These are phyloP conservation scores for Flaveria ramosissima DNA, from an alignment of 129 eudicot genomes.

Conservation along the genomic window DNA sequence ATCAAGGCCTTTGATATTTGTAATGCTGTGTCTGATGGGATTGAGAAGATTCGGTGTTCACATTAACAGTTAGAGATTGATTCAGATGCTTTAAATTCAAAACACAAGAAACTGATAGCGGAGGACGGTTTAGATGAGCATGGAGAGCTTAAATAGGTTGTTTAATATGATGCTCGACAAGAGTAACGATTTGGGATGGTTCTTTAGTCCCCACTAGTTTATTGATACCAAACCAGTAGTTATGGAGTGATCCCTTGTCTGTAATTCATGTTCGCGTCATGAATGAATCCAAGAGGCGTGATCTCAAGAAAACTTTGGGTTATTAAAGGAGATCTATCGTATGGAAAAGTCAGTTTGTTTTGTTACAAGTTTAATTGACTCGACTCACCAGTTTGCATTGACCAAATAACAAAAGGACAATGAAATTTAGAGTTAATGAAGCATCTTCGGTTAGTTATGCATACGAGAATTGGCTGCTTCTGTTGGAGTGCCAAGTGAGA, in stretches of 20 bases:
- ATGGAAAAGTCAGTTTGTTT: conserved; percentile 48
- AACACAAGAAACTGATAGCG: conserved; percentile 34
- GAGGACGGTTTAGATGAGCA: conserved; percentile 63
- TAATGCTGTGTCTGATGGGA: too few species aligned
- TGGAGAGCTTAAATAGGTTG: conserved; percentile 61
- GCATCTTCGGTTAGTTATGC: conserved; percentile 35
- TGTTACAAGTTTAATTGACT: conserved; percentile 53
- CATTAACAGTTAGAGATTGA: too few species aligned
- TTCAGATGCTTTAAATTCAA: not conserved
- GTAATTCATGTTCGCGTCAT: conserved; percentile 48
- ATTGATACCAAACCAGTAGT: conserved; percentile 49
- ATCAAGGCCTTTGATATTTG: too few species aligned
- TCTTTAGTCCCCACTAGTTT: conserved; percentile 36
- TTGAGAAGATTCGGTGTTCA: too few species aligned
- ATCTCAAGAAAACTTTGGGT: conserved; percentile 42
- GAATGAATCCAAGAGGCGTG: conserved; percentile 62
- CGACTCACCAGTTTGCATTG: conserved; percentile 47
- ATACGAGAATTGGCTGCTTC: not conserved
- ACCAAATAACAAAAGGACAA: conserved; percentile 49
- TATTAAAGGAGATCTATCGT: too few species aligned
- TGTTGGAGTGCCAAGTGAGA: conserved; percentile 58
- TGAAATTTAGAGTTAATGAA: conserved; percentile 39
- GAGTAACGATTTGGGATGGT: conserved; percentile 38
- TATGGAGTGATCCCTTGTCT: conserved; percentile 50
- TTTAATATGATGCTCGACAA: conserved; percentile 51